phyloP scores from a whole-genome alignment of 2,329 filamentous ascomycete species.

The Claviceps paspali region DNA sequence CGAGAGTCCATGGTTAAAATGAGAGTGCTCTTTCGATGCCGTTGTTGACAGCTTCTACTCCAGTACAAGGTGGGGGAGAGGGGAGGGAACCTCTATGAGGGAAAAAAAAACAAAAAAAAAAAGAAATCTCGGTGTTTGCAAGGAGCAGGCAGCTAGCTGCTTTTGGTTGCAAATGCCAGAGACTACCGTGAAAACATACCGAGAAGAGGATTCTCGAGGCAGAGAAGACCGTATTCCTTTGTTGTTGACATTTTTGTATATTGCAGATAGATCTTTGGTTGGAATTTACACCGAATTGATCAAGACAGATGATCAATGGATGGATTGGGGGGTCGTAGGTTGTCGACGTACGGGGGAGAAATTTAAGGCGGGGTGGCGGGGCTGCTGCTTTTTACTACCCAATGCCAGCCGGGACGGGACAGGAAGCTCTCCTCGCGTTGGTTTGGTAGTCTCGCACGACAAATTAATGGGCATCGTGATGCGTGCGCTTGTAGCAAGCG shows the following conservation, averaged over 20 bases:
- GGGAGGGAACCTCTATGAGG: constrained; percentile 1
- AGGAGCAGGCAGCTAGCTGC: neutral
- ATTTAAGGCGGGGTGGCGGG: constrained; percentile 2
- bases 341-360: neutral
- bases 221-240: constrained; percentile 79
- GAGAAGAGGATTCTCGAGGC: constrained; percentile 93
- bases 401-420: too few species aligned
- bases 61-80: neutral
- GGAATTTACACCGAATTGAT: too few species aligned
- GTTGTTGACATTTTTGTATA: constrained; percentile 46
- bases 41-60: neutral
- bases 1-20: neutral
- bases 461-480: too few species aligned
- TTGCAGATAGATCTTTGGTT: neutral
- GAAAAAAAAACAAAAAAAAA: neutral
- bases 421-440: too few species aligned
- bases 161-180: neutral
- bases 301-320: too few species aligned
- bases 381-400: neutral
- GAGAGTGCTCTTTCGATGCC: neutral
- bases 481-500: neutral
- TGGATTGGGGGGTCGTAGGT: too few species aligned
- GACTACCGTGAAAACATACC: constrained; percentile 40
- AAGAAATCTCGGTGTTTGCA: neutral
- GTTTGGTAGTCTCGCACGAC: too few species aligned